phyloP scores from a whole-genome alignment of 192 early-diverging fungal genomes.

The Entomortierella beljakovae region DNA sequence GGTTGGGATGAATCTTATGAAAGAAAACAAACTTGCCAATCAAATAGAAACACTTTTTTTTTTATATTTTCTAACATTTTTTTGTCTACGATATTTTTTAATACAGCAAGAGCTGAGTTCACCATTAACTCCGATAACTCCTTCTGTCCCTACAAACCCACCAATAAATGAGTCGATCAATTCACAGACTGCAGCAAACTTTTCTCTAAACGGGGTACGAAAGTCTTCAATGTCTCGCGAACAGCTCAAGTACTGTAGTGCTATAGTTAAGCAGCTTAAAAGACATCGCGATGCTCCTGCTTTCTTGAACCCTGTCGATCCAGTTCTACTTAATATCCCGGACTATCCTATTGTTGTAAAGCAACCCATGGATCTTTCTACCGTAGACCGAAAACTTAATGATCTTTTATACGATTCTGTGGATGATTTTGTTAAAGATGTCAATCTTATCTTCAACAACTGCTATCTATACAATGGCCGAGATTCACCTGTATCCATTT shows the following conservation, averaged over 20 bases:
- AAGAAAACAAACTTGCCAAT: no score
- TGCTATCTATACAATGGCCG: conserved; percentile 86
- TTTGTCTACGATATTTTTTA: no score
- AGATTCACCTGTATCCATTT: conserved; percentile 74
- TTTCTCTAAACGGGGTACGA: conserved; percentile 20
- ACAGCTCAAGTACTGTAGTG: conserved; percentile 85
- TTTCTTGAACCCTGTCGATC: conserved; percentile 89
- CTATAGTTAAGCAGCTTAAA: conserved; percentile 80
- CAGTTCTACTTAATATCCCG: conserved; percentile 80
- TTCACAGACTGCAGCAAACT: conserved; percentile 17
- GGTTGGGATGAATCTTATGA: no score
- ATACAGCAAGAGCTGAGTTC: background rate
- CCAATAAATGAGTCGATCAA: background rate
- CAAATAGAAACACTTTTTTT: no score
- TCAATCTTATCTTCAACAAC: conserved; percentile 82
- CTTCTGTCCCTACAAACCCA: background rate
- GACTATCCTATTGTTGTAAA: conserved; percentile 82
- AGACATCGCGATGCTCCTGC: conserved; percentile 84
- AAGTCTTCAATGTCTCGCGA: conserved; percentile 75
- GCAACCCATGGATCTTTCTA: conserved; percentile 84
- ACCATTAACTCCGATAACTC: background rate
- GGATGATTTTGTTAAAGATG: conserved; percentile 74
- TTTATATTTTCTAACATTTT: no score
- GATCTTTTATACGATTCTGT: conserved; percentile 69
- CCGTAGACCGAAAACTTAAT: conserved; percentile 78